phyloP scores from a whole-genome alignment of 2,329 filamentous ascomycete genomes.

The Trichoderma atroviride region DNA sequence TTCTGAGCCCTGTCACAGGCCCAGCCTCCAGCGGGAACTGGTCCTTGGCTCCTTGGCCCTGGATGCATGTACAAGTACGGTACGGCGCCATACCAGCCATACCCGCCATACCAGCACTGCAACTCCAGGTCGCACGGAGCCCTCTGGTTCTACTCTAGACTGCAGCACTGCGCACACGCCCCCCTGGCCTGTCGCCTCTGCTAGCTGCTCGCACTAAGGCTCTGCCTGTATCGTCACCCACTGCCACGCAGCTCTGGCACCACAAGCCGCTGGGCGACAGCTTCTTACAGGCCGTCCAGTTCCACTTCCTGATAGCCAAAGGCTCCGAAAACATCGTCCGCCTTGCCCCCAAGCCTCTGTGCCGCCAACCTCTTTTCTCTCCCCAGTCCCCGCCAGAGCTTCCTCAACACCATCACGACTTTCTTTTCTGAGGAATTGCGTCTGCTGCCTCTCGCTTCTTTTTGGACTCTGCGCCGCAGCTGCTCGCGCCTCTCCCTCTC shows the following conservation, averaged over 20 bases:
- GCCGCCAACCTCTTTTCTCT: constrained; percentile 29
- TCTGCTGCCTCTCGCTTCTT: constrained; percentile 35
- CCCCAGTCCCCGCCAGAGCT: constrained; percentile 29
- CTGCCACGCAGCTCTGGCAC: constrained; percentile 25
- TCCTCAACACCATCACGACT: constrained; percentile 36
- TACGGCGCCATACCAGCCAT: not conserved
- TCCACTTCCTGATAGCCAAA: constrained; percentile 29
- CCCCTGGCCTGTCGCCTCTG: constrained; percentile 11
- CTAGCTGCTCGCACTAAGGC: constrained; percentile 7
- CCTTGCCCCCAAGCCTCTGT: constrained; percentile 35
- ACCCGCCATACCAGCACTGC: not conserved
- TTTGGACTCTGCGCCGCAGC: not conserved
- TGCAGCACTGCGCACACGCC: constrained; percentile 14
- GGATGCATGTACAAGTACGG: not conserved
- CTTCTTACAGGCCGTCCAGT: constrained; percentile 20
- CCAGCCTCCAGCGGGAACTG: not conserved
- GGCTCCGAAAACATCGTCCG: constrained; percentile 34
- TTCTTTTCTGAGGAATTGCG: constrained; percentile 34
- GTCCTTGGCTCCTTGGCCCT: not conserved
- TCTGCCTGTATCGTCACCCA: constrained; percentile 14
- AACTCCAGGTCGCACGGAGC: not conserved
- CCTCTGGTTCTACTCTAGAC: not conserved
- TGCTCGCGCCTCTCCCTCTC: constrained; percentile 6
- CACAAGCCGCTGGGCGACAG: constrained; percentile 21
- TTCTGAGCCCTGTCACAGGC: constrained; percentile 9